Conservation (phyloP, 306 rosid species). For the Hippophae rhamnoides region DNA sequence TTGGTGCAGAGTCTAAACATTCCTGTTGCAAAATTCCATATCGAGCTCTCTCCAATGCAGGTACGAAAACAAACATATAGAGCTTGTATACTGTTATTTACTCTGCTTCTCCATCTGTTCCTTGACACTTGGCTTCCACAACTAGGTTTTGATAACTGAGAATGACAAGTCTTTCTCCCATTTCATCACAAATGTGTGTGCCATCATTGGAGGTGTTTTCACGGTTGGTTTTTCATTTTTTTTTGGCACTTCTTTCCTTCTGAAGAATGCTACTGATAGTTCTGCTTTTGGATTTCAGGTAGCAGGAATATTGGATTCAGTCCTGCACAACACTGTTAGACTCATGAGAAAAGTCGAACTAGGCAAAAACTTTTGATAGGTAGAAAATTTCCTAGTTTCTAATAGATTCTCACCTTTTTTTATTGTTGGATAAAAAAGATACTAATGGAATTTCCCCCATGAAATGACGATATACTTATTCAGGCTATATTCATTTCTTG, state of each 20-base stretch:
- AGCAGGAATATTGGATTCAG: constrained; percentile 87
- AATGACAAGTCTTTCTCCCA: constrained; percentile 76
- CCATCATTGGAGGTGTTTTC: constrained; percentile 93
- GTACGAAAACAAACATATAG: constrained; percentile 18
- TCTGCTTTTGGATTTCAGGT: constrained; percentile 53
- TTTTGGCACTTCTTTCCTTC: not conserved
- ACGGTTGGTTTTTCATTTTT: constrained; percentile 59
- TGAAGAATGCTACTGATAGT: constrained; percentile 4
- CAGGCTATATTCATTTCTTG: not conserved
- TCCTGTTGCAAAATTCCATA: constrained; percentile 83
- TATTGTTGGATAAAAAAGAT: constrained; percentile 5
- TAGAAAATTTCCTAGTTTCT: constrained; percentile 17
- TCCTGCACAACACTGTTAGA: constrained; percentile 71
- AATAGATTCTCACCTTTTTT: too few species aligned
- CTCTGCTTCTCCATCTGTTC: constrained; percentile 1
- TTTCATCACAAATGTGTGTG: constrained; percentile 86
- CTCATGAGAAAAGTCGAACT: constrained; percentile 72
- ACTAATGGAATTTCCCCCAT: constrained; percentile 12
- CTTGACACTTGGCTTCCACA: constrained; percentile 13
- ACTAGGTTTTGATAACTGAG: constrained; percentile 75
- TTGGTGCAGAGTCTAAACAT: constrained; percentile 50
- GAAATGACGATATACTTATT: constrained; percentile 14
- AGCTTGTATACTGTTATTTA: constrained; percentile 2
- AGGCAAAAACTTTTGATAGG: constrained; percentile 74
- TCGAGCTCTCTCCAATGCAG: constrained; percentile 99